Evolutionary conservation across 2,329 filamentous ascomycete species (phyloP).

Genomic region (Verruconis gallopava): DNA sequence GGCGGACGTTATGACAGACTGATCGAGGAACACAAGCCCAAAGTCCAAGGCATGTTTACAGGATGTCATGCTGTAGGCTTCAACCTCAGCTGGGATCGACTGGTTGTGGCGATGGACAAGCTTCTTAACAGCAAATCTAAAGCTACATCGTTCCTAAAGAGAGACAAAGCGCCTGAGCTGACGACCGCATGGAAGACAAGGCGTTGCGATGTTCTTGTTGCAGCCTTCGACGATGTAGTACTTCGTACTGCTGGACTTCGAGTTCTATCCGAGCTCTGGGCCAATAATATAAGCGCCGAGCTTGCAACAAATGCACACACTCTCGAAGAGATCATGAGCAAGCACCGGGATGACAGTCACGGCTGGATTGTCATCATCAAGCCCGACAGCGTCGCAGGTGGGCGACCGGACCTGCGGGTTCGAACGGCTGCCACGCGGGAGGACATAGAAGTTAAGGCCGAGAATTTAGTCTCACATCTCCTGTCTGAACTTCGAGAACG

Average conservation of each 20-base stretch:
- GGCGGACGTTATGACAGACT: constrained; percentile 87
- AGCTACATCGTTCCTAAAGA: constrained; percentile 47
- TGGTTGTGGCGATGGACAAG: constrained; percentile 49
- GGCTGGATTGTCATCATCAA: constrained; percentile 86
- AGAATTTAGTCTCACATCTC: constrained; percentile 68
- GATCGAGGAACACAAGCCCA: constrained; percentile 70
- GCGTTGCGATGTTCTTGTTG: constrained; percentile 77
- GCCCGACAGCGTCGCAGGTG: constrained; percentile 43
- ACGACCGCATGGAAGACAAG: constrained; percentile 24
- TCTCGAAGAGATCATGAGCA: constrained; percentile 64
- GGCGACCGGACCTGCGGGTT: constrained; percentile 54
- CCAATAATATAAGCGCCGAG: constrained; percentile 75
- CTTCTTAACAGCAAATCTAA: constrained; percentile 36
- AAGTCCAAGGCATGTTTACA: constrained; percentile 33
- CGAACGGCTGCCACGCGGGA: constrained; percentile 68
- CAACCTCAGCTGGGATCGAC: constrained; percentile 75
- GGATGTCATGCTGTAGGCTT: constrained; percentile 76
- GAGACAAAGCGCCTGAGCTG: constrained; percentile 41
- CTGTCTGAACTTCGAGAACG: constrained; percentile 70
- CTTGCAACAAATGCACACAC: constrained; percentile 68
- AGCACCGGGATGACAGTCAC: constrained; percentile 64
- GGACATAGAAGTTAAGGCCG: constrained; percentile 56
- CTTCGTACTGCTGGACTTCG: constrained; percentile 66
- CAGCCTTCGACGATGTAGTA: constrained; percentile 68
- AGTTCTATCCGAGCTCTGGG: constrained; percentile 67